Percentiles rank a stretch among this genome's conserved stretches.
Evolutionary conservation across 495 filamentous ascomycete species (phyloP).

Genomic region (Penicillium goetzii): DNA sequence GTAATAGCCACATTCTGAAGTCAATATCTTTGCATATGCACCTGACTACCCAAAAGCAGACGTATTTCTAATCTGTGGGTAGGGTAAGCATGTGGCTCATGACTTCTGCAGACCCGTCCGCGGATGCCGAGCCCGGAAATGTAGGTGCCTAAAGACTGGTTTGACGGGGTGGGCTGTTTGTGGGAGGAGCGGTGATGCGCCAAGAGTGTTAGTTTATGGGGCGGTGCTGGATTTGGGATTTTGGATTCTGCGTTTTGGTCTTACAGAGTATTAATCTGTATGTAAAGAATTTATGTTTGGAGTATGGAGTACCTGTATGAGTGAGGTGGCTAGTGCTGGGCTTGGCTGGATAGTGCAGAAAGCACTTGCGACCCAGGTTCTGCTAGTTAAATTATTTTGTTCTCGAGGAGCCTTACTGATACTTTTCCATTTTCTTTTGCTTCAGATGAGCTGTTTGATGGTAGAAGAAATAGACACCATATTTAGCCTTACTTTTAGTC

Average conservation of each 20-base stretch:
- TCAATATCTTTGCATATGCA: not conserved
- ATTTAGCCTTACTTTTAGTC: too few species aligned
- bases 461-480: too few species aligned
- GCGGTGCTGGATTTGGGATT: not conserved
- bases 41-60: too few species aligned
- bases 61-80: not conserved
- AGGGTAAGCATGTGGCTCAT: not conserved
- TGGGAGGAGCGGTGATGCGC: constrained; percentile 7
- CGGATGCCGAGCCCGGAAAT: constrained; percentile 16
- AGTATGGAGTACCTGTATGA: too few species aligned
- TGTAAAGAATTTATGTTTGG: not conserved
- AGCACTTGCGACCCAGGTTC: too few species aligned
- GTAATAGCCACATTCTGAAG: not conserved
- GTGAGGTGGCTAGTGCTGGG: too few species aligned
- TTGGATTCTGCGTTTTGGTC: not conserved
- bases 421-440: too few species aligned
- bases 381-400: too few species aligned
- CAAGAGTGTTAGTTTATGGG: constrained; percentile 16
- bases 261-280: not conserved
- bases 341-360: too few species aligned
- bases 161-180: constrained; percentile 2
- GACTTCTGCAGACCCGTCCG: not conserved
- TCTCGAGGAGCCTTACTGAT: too few species aligned
- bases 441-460: too few species aligned
- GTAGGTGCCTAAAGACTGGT: constrained; percentile 21